These are phyloP conservation scores for Phytopythium boreale DNA, from an alignment of 352 stramenopile genomes.

Conservation along the genomic window DNA sequence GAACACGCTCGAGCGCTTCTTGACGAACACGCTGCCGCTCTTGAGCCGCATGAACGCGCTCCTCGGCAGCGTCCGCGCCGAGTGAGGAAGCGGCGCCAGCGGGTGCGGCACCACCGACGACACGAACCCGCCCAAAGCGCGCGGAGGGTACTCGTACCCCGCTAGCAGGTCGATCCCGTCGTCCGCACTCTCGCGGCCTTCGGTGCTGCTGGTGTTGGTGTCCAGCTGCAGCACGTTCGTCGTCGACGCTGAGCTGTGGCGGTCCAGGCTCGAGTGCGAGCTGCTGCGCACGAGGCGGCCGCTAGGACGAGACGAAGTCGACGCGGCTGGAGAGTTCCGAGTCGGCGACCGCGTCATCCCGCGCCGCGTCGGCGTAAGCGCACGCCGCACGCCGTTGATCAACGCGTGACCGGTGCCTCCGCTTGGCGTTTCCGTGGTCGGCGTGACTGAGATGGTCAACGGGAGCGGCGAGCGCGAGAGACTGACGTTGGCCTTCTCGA, in stretches of 20 bases:
- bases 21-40: conserved; percentile 65
- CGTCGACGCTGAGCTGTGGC: conserved; percentile 16
- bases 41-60: conserved; percentile 59
- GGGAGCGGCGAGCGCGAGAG: conserved; percentile 33
- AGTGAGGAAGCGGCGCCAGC: neutral
- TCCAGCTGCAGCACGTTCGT: conserved; percentile 16
- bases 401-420: conserved; percentile 14
- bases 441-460: conserved; percentile 21
- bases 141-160: neutral
- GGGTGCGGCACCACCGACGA: neutral
- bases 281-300: conserved; percentile 13
- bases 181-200: conserved; percentile 15
- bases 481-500: conserved; percentile 67
- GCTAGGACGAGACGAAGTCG: neutral
- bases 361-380: conserved; percentile 30
- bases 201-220: neutral
- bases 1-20: conserved; percentile 80
- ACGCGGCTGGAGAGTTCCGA: neutral
- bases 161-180: conserved; percentile 13
- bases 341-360: neutral
- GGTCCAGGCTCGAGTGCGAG: conserved; percentile 25
- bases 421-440: neutral
- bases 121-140: neutral
- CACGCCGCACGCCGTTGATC: conserved; percentile 18
- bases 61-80: neutral